Evolutionary conservation across 108 stramenopile genomes (phyloP), one percentile per base, ranked within the genome.

Genomic region (Cyclostephanos tholiformis): DNA sequence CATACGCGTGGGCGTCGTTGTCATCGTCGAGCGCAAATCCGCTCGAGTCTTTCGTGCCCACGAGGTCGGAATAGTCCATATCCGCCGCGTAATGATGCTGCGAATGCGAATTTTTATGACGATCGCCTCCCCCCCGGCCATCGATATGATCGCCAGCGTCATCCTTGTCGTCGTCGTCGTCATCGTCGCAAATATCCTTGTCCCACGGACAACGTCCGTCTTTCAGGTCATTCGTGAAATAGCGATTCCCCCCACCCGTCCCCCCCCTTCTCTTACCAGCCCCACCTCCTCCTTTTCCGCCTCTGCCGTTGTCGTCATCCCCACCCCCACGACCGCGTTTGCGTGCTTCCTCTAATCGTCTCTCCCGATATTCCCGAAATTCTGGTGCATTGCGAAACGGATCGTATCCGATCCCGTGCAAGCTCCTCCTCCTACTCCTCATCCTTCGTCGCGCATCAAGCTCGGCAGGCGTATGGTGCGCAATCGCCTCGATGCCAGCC

Each of bases 11-110:
- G 22, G 73, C 51, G 58, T 95, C 94, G 26, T 91, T 91, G 68
- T 92, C 94, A 43, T 95, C 94, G 50, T 87, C 82, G 20, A 95
- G 72, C 11, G 94, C 89, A 74, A 95, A 95, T 38, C 94, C 94
- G 63, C 86, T 89, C 8, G 82, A 85, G 1, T 86, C 81, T 43
- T 78, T 85, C 20, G 76, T 77, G 2, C 94, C 94, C 12, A 95
- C 88, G 77, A 94, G 89, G 58, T 94, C 89, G 67, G 79, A 55
- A 63, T 79, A 73, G 55, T 84, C 77, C 2, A 48, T 66, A 70
- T 87, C 84, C 38, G 81, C 84, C 43, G 67, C 72, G 51, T 86
- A 84, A 59, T 87, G 68, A 29, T 52, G 29, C 2, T 62, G 73
- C 19, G 66, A 60, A 22, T 63, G 57, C 25, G 49, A 70, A 36